Evolutionary conservation across 768 basidiomycete genomes (phyloP).

Genomic region (Lactarius sp.): DNA sequence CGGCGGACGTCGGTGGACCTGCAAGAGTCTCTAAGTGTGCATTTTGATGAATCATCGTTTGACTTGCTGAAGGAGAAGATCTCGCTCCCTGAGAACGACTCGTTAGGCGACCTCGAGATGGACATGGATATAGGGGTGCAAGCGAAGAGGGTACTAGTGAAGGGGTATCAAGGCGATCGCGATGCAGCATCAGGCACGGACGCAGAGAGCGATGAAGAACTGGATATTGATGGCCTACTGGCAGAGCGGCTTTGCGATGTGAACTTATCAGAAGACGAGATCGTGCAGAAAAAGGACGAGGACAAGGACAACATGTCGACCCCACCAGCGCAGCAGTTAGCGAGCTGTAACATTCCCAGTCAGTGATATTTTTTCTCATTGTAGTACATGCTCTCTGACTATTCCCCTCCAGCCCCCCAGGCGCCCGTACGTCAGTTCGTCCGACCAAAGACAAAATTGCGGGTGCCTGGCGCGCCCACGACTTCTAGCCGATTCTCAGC

Average conservation of each 20-base stretch:
- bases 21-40: constrained; percentile 19
- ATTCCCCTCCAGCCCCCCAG: neutral
- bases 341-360: neutral
- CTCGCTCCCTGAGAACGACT: constrained; percentile 20
- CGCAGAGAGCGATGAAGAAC: constrained; percentile 9
- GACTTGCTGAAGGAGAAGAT: constrained; percentile 26
- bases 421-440: constrained; percentile 9
- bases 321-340: neutral
- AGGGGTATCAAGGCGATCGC: neutral
- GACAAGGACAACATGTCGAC: neutral
- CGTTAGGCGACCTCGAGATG: constrained; percentile 21
- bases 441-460: constrained; percentile 1
- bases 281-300: neutral
- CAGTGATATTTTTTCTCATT: neutral
- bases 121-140: constrained; percentile 1
- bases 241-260: constrained; percentile 21
- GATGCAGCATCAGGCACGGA: neutral
- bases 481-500: neutral
- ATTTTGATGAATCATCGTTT: constrained; percentile 25
- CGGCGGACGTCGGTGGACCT: constrained; percentile 24
- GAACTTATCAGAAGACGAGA: constrained; percentile 12
- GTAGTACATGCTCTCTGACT: neutral
- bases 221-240: constrained; percentile 1
- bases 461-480: neutral
- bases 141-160: neutral